A percentile compares a stretch with the other conserved stretches of the same genome.
Conservation (phyloP, 1,139 yeast genomes). For the Yamadazyma sp. region DNA sequence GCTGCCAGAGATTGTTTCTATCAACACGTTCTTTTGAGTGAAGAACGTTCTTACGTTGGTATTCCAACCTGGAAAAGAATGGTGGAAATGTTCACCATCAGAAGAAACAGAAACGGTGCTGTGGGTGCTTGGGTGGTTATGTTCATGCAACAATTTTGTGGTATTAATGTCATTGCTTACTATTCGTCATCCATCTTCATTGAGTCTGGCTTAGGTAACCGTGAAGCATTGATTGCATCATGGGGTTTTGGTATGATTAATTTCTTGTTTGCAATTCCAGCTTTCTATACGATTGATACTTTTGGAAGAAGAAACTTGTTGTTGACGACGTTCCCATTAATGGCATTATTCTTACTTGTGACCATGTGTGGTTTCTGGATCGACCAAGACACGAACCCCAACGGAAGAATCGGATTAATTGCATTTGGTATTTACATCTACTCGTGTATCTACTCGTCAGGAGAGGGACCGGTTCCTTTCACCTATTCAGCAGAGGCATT, state of each 20-base stretch:
- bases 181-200: conserved; percentile 73
- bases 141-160: conserved; percentile 93
- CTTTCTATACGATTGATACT: conserved; percentile 76
- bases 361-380: conserved; percentile 81
- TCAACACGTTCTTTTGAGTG: conserved; percentile 63
- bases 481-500: conserved; percentile 84
- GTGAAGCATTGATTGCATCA: conserved; percentile 70
- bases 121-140: conserved; percentile 79
- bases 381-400: conserved; percentile 32
- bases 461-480: conserved; percentile 91
- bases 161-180: conserved; percentile 85
- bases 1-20: conserved; percentile 80
- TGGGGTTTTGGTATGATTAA: conserved; percentile 86
- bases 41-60: conserved; percentile 58
- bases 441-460: conserved; percentile 74
- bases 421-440: conserved; percentile 73
- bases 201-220: conserved; percentile 61
- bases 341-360: conserved; percentile 64
- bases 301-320: conserved; percentile 75
- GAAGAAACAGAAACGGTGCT: conserved; percentile 84
- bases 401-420: conserved; percentile 64
- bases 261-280: conserved; percentile 80
- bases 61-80: conserved; percentile 53
- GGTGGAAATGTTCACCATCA: conserved; percentile 58
- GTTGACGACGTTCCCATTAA: conserved; percentile 72